Evolutionary conservation across 1,284 basidiomycete species (phyloP).

Genomic region (Leccinum colubrinum): DNA sequence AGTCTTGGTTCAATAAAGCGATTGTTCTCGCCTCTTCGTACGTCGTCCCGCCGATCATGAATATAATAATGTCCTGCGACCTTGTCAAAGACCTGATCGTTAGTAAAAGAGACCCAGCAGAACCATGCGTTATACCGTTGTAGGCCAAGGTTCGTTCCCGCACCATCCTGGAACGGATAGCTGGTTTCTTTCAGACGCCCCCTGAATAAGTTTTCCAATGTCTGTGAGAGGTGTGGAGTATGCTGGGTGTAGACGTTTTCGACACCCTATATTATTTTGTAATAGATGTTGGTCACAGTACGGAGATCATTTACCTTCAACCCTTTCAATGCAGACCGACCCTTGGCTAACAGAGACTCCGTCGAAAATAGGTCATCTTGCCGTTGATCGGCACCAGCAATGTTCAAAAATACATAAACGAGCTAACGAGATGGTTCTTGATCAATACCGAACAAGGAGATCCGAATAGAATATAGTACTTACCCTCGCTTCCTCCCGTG

Average conservation of each 20-base stretch:
- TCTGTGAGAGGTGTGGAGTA: conserved; percentile 90
- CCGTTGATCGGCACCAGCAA: conserved; percentile 93
- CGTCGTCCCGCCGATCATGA: conserved; percentile 92
- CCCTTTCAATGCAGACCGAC: conserved; percentile 93
- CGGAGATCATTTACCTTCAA: conserved; percentile 62
- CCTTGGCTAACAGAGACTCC: conserved; percentile 92
- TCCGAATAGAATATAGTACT: conserved; percentile 22
- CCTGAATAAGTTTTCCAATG: conserved; percentile 87
- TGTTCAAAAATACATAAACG: conserved; percentile 91
- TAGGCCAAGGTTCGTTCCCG: conserved; percentile 62
- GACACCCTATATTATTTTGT: conserved; percentile 64
- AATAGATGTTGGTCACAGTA: not conserved
- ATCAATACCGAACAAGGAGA: not conserved
- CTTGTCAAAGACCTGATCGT: conserved; percentile 38
- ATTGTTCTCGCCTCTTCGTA: conserved; percentile 90
- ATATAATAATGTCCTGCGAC: conserved; percentile 92
- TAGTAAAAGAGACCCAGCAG: not conserved
- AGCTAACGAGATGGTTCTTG: conserved; percentile 42
- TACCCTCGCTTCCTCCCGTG: conserved; percentile 81
- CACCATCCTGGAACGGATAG: conserved; percentile 86
- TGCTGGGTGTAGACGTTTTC: conserved; percentile 99
- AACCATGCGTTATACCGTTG: conserved; percentile 50
- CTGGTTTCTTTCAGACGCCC: conserved; percentile 85
- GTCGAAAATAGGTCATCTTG: conserved; percentile 98
- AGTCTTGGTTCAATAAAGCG: conserved; percentile 83